Base-by-base conservation (phyloP, 2,329 filamentous ascomycete genomes). In the Colletotrichum euphorbiae region DNA sequence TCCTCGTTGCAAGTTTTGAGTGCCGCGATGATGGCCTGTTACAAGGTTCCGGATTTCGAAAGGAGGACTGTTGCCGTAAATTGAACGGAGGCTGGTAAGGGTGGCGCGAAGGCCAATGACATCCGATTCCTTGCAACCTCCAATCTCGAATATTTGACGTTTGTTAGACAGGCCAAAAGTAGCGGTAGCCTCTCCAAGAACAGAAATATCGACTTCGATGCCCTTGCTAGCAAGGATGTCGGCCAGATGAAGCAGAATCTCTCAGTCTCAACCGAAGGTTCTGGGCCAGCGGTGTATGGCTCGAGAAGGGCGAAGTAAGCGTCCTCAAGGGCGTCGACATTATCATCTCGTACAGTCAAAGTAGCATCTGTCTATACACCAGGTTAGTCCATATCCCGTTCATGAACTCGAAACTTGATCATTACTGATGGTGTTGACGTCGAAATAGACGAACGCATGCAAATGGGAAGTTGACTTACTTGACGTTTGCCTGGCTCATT, bases 101-200 rank as follows among this genome's bases (percentile, higher is more conserved):
- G 71, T 71, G 6, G 71, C 64, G 31, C 70, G 69, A 12, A 73
- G 62, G 4, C 69, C 67, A 33, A 71, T 70, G 3, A 72, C 50
- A 52, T 72, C 71, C 3, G 69, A 69, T 9, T 67, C 42, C 7
- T 60, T 64, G 64, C 71, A 71, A 2, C 58, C 50, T 31, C 71
- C 71, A 12, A 71, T 61, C 2, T 48, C 60, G 36, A 73, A 72
- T 38, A 72, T 64, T 36, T 67, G 71, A 31, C 71, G 67, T 62
- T 67, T 72, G 12, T 52, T 45, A 42, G 59, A 68, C 13, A 19
- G 56, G 24, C 59, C 51, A 24, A 68, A 70, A 2, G 48, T 60
- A 6, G 50, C 52, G 0, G 54, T 45, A 6, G 65, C 70, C 13
- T 61, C 40, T n/a, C 65, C 69, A 0, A 69, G 42, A 51, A 56